Evolutionary conservation across 495 filamentous ascomycete genomes (phyloP).

Genomic region (Hyphodiscus hymeniophilus): DNA sequence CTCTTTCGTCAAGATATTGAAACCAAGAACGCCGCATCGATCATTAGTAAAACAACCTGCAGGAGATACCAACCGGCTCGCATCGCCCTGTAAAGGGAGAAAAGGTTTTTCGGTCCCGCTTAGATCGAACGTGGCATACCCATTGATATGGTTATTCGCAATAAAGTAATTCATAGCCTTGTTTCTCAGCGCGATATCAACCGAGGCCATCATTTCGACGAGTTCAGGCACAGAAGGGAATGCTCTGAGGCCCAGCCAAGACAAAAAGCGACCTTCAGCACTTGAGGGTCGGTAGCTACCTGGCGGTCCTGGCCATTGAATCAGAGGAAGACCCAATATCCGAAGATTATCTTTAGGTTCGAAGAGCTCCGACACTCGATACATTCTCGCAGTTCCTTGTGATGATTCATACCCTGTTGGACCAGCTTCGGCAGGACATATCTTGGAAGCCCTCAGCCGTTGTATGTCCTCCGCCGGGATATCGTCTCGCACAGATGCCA

Average conservation of each 20-base stretch:
- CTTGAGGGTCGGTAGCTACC: constrained; percentile 53
- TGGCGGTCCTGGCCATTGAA: constrained; percentile 68
- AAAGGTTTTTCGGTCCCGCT: constrained; percentile 51
- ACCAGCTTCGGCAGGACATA: constrained; percentile 72
- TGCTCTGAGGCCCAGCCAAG: constrained; percentile 57
- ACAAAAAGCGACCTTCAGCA: constrained; percentile 65
- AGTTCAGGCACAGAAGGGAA: constrained; percentile 63
- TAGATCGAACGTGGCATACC: constrained; percentile 57
- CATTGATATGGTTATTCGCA: constrained; percentile 64
- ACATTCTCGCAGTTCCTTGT: constrained; percentile 36
- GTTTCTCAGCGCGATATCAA: constrained; percentile 47
- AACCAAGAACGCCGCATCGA: constrained; percentile 66
- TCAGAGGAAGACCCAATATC: constrained; percentile 60
- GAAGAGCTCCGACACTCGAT: constrained; percentile 76
- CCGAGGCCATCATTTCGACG: constrained; percentile 65
- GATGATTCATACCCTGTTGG: constrained; percentile 35
- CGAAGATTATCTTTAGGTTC: constrained; percentile 69
- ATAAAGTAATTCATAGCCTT: constrained; percentile 78
- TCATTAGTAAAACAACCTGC: constrained; percentile 77
- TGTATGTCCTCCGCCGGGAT: constrained; percentile 80
- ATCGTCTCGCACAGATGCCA: constrained; percentile 81
- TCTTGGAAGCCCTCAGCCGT: constrained; percentile 63
- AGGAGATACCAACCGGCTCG: constrained; percentile 56
- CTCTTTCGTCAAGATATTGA: constrained; percentile 62
- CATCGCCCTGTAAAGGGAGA: constrained; percentile 60